phyloP scores from a whole-genome alignment of 768 basidiomycete species.

The Suillus weaverae region DNA sequence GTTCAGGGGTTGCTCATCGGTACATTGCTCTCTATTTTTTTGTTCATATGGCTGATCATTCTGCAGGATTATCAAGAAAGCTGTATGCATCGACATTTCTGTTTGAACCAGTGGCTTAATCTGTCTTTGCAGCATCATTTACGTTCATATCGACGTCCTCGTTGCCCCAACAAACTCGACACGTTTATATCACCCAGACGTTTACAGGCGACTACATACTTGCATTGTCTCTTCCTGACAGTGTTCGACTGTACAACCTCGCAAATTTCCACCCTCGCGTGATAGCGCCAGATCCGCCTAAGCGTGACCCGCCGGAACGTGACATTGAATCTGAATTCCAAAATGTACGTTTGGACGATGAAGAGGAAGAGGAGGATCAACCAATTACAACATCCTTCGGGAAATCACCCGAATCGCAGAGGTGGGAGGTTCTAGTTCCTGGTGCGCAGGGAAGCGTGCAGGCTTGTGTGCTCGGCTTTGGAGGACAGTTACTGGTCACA shows the following conservation, averaged over 20 bases:
- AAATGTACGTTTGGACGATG: constrained; percentile 28
- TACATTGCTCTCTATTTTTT: constrained; percentile 32
- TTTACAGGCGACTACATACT: constrained; percentile 54
- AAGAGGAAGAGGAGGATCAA: constrained; percentile 20
- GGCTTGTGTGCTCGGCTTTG: constrained; percentile 43
- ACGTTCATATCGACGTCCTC: constrained; percentile 54
- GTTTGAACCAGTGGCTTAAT: constrained; percentile 9
- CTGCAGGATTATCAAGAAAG: constrained; percentile 75
- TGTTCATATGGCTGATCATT: constrained; percentile 4
- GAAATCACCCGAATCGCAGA: constrained; percentile 19
- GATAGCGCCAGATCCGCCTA: constrained; percentile 28
- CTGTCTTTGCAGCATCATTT: constrained; percentile 54
- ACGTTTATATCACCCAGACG: constrained; percentile 45
- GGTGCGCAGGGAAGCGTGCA: constrained; percentile 29
- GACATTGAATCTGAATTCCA: constrained; percentile 21
- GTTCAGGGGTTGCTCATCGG: constrained; percentile 61
- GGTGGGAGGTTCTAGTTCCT: constrained; percentile 25
- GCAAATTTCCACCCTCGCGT: constrained; percentile 43
- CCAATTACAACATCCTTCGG: constrained; percentile 5
- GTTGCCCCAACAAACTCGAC: constrained; percentile 39
- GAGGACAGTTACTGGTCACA: constrained; percentile 34
- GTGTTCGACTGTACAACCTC: constrained; percentile 47
- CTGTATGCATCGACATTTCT: constrained; percentile 43
- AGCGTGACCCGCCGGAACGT: constrained; percentile 39
- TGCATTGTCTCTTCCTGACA: constrained; percentile 42